Conservation (phyloP, 306 rosid species). For the Glycine tomentella region DNA sequence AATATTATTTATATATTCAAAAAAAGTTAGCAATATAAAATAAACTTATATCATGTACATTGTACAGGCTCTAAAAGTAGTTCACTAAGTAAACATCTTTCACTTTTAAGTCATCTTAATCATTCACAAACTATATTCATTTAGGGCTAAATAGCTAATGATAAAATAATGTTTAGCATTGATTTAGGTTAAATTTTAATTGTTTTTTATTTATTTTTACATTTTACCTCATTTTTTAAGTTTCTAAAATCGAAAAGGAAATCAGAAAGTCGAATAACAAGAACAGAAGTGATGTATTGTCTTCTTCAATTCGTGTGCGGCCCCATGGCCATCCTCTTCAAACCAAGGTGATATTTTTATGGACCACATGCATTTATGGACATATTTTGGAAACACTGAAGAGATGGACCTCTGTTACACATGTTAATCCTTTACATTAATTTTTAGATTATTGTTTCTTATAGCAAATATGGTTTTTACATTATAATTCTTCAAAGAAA, state of each 20-base stretch:
- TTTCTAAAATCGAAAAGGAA: not conserved
- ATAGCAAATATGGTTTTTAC: not conserved
- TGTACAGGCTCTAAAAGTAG: too few species aligned
- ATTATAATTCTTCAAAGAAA: too few species aligned
- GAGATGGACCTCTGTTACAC: not conserved
- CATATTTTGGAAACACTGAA: not conserved
- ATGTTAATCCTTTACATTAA: not conserved
- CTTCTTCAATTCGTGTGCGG: not conserved
- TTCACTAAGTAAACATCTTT: not conserved
- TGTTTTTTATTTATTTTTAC: not conserved
- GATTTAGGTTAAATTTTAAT: not conserved
- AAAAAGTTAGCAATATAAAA: too few species aligned
- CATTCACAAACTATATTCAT: not conserved
- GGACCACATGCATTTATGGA: not conserved
- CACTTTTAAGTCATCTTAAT: not conserved
- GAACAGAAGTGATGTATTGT: not conserved
- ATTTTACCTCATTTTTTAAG: not conserved
- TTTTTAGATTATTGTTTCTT: not conserved
- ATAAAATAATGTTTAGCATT: too few species aligned
- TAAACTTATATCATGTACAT: too few species aligned
- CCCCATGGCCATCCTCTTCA: not conserved
- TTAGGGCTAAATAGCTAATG: not conserved
- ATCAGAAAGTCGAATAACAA: not conserved
- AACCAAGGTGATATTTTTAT: not conserved
- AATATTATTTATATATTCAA: too few species aligned